These are phyloP conservation scores for Magnusiomyces fungicola DNA, from an alignment of 1,139 yeast genomes.

Conservation along the genomic window DNA sequence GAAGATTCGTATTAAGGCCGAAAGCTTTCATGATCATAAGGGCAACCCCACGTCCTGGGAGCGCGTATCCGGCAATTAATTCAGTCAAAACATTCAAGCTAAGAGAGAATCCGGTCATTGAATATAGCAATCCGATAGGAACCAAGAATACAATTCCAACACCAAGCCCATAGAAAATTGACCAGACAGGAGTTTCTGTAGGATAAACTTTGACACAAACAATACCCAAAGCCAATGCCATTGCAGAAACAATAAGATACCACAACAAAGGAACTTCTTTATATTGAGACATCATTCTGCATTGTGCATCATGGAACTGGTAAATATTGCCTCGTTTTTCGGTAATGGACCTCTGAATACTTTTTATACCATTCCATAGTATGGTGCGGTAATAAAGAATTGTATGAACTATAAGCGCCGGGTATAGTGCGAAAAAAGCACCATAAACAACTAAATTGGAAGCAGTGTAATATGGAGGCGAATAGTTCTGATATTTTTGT, in stretches of 20 bases:
- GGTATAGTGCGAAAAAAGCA: constrained; percentile 51
- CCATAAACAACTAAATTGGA: constrained; percentile 51
- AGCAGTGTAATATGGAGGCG: constrained; percentile 55
- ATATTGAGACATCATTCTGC: constrained; percentile 47
- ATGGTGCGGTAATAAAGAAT: constrained; percentile 23
- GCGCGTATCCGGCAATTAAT: constrained; percentile 52
- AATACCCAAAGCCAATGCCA: constrained; percentile 45
- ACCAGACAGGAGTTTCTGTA: constrained; percentile 42
- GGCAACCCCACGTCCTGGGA: constrained; percentile 59
- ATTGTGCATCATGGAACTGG: constrained; percentile 46
- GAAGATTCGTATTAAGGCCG: constrained; percentile 53
- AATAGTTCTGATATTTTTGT: constrained; percentile 28
- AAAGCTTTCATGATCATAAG: constrained; percentile 51
- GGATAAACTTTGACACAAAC: constrained; percentile 33
- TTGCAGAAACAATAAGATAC: constrained; percentile 42
- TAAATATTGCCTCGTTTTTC: constrained; percentile 24
- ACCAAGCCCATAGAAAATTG: constrained; percentile 48
- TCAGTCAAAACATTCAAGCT: constrained; percentile 56
- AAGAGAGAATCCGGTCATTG: constrained; percentile 39
- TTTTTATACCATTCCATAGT: constrained; percentile 25
- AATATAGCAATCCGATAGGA: constrained; percentile 42
- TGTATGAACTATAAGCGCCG: constrained; percentile 46
- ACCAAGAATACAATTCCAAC: constrained; percentile 45
- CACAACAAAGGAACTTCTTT: constrained; percentile 61
- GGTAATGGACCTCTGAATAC: constrained; percentile 15